phyloP scores from a whole-genome alignment of 768 basidiomycete genomes.

The Multifurca ochricompacta region DNA sequence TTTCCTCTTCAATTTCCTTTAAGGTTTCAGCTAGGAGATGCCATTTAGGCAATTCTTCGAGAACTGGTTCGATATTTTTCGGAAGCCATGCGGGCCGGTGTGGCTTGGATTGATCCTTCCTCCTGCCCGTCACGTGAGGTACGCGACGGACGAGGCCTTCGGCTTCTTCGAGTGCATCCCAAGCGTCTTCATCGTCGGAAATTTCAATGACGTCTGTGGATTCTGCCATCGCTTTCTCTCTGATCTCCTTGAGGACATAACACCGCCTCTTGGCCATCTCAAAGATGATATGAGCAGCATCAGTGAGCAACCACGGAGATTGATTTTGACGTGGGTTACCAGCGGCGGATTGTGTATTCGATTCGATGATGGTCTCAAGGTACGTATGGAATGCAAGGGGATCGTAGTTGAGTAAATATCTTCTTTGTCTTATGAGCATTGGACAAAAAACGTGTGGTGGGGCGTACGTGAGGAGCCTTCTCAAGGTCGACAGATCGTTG shows the following conservation, averaged over 20 bases:
- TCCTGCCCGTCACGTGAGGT: constrained; percentile 10
- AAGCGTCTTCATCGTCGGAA: constrained; percentile 61
- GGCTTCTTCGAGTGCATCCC: constrained; percentile 63
- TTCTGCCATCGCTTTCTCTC: constrained; percentile 22
- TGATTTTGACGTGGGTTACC: constrained; percentile 59
- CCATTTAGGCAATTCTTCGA: constrained; percentile 98
- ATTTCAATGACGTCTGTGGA: constrained; percentile 31
- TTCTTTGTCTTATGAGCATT: constrained; percentile 25
- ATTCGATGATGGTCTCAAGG: constrained; percentile 77
- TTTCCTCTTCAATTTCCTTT: constrained; percentile 85
- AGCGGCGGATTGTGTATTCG: constrained; percentile 41
- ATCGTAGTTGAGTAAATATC: constrained; percentile 86
- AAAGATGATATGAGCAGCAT: constrained; percentile 85
- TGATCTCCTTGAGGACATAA: constrained; percentile 40
- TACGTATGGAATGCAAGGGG: constrained; percentile 85
- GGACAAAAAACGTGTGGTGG: not conserved
- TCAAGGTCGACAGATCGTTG: constrained; percentile 74
- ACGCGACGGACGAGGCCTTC: constrained; percentile 31
- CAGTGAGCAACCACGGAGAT: constrained; percentile 87
- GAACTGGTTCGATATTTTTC: constrained; percentile 68
- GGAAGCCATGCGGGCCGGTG: constrained; percentile 58
- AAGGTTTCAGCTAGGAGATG: constrained; percentile 73
- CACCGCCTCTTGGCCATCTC: constrained; percentile 73
- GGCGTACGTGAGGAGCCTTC: constrained; percentile 71
- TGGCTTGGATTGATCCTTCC: constrained; percentile 15